These are phyloP conservation scores for Yamadazyma pseudoaaseri DNA, from an alignment of 1,139 yeast genomes.

Conservation along the genomic window DNA sequence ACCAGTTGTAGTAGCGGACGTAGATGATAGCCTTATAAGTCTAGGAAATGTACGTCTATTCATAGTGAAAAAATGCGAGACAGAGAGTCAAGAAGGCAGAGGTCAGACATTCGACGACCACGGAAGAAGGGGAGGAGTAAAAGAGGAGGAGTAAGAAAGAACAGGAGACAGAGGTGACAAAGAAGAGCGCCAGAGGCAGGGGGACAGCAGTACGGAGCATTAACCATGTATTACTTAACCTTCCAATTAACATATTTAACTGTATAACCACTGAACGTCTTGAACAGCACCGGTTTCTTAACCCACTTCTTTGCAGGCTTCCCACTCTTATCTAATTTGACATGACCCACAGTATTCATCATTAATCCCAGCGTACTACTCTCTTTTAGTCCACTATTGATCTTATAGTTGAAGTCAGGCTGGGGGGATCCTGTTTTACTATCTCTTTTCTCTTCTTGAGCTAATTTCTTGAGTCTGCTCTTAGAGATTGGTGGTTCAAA, in stretches of 20 bases:
- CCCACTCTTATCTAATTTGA: slow-evolving; percentile 48
- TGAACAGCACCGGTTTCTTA: slow-evolving; percentile 44
- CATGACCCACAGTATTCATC: slow-evolving; percentile 31
- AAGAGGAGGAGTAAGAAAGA: too few species aligned
- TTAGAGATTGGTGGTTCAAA: slow-evolving; percentile 32
- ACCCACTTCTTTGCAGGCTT: slow-evolving; percentile 52
- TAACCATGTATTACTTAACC: neutral
- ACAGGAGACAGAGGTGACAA: too few species aligned
- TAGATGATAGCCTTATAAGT: too few species aligned
- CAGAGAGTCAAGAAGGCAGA: too few species aligned
- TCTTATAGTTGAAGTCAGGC: slow-evolving; percentile 21
- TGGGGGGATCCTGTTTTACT: slow-evolving; percentile 17
- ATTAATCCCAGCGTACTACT: slow-evolving; percentile 44
- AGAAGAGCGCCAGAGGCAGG: too few species aligned
- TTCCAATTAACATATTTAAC: slow-evolving; percentile 30
- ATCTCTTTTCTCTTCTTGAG: slow-evolving; percentile 27
- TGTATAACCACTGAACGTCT: slow-evolving; percentile 61
- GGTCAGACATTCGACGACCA: too few species aligned
- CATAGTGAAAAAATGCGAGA: too few species aligned
- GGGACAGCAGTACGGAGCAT: too few species aligned
- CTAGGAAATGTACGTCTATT: too few species aligned
- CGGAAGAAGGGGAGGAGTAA: too few species aligned
- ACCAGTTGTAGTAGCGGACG: too few species aligned
- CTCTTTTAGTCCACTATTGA: slow-evolving; percentile 43
- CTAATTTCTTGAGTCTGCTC: slow-evolving; percentile 29